These are phyloP conservation scores for Cyathus striatus DNA, from an alignment of 768 basidiomycete species.

Conservation along the genomic window DNA sequence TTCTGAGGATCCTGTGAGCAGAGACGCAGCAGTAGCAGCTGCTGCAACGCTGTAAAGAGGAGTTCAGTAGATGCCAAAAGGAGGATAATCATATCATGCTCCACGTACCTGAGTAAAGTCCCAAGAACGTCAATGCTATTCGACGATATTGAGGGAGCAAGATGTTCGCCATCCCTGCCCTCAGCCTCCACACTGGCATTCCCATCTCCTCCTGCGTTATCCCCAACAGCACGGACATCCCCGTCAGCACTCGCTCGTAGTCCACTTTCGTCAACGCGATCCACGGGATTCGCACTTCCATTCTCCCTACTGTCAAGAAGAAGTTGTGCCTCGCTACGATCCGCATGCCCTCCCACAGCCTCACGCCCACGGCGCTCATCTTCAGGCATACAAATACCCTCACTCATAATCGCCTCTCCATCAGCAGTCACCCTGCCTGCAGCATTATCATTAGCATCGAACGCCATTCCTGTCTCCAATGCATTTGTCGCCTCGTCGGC, in stretches of 20 bases:
- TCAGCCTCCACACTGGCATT: slow-evolving; percentile 8
- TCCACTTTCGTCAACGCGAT: too few relatives aligned
- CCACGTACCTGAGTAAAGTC: slow-evolving; percentile 71
- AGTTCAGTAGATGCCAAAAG: slow-evolving; percentile 1
- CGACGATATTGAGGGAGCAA: slow-evolving; percentile 44
- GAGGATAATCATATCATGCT: too few relatives aligned
- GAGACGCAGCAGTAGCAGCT: slow-evolving; percentile 86
- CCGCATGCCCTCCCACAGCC: not conserved
- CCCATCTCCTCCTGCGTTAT: too few relatives aligned
- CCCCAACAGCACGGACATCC: too few relatives aligned
- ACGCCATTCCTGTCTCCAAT: not conserved
- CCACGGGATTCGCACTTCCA: too few relatives aligned
- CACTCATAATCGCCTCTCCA: not conserved
- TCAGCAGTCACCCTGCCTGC: not conserved
- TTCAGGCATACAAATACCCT: too few relatives aligned
- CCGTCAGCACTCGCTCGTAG: too few relatives aligned
- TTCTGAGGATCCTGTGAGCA: slow-evolving; percentile 68
- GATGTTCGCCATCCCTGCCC: slow-evolving; percentile 7
- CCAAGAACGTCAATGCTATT: slow-evolving; percentile 81
- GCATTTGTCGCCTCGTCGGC: slow-evolving; percentile 2
- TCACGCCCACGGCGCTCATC: not conserved
- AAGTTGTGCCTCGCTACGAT: not conserved
- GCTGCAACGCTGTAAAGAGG: slow-evolving; percentile 63
- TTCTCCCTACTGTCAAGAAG: slow-evolving; percentile 1
- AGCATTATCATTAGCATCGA: not conserved